Base-by-base conservation (phyloP, 2,329 filamentous ascomycete genomes). In the Fusarium austroafricanum region DNA sequence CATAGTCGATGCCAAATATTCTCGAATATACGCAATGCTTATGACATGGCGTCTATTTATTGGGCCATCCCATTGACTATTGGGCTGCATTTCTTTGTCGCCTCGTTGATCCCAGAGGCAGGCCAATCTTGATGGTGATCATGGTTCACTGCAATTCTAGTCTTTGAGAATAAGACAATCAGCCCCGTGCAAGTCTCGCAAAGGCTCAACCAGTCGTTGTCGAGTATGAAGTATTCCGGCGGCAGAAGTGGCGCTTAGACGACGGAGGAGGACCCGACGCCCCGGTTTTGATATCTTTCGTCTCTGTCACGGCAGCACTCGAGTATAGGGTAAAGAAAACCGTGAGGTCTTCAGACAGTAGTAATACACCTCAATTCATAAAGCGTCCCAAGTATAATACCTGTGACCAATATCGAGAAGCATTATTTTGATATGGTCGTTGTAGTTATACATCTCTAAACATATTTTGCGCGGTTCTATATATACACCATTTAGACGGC, bases 41-140 rank as follows among this genome's bases (percentile, higher is more conserved):
- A 26, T 43, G 37, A 54, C 46, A 61, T 62, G 57, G 42, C 21
- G 35, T 21, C 7, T 47, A 23, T 15, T 37, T 33, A 62, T 57
- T 49, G 31, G n/a, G 9, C 37, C 31, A n/a, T 21, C 7, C 10
- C n/a, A 9, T 18, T 12, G 11, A 33, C 15, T 10, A 33, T 44
- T 26, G 18, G 10, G n/a, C 26, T 12, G 49, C 15, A 15, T 17
- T 31, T 42, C 14, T 11, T 20, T 15, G 29, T 31, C 31, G 64
- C 29, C 29, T 31, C 29, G 29, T 31, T 31, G 29, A 31, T 31
- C 29, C 29, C 28, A 9, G 28, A 29, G 4, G 29, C 29, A 12
- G 12, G 10, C 10, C 29, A 14, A 31, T 31, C 4, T 14, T 31
- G 29, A 31, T 31, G 29, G 12, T 31, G 29, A 31, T 31, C 10